phyloP scores from a whole-genome alignment of 805 yeast genomes.

The Saccharomyces eubayanus region DNA sequence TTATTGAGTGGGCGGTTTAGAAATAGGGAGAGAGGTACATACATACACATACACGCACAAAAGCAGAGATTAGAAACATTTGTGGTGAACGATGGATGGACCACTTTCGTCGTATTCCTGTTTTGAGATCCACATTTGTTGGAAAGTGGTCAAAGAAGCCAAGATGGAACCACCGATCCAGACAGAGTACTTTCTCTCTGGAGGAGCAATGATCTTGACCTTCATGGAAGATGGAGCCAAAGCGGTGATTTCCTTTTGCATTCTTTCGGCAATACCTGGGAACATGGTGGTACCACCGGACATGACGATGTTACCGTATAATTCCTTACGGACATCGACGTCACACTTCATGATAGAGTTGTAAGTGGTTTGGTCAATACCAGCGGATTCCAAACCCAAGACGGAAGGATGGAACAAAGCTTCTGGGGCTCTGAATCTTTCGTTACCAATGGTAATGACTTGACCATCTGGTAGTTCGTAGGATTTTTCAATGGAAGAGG shows the following conservation, averaged over 20 bases:
- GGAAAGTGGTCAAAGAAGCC: constrained; percentile 98
- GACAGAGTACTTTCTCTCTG: constrained; percentile 98
- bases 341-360: constrained; percentile 91
- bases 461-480: constrained; percentile 99
- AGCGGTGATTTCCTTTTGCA: constrained; percentile 99
- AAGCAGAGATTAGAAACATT: constrained; percentile 36
- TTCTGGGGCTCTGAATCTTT: constrained; percentile 99
- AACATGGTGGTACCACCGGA: constrained; percentile 99
- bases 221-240: constrained; percentile 99
- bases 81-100: constrained; percentile 83
- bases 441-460: constrained; percentile 98
- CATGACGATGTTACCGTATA: constrained; percentile 98
- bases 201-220: constrained; percentile 98
- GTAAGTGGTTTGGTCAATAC: constrained; percentile 90
- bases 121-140: constrained; percentile 99
- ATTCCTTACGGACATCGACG: constrained; percentile 96
- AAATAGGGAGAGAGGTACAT: background rate
- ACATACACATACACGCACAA: background rate
- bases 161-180: constrained; percentile 99
- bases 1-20: background rate
- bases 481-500: constrained; percentile 95
- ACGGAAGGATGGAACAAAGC: constrained; percentile 98
- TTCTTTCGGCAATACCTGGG: constrained; percentile 99
- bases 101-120: constrained; percentile 99
- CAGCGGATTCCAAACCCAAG: constrained; percentile 86